These are phyloP conservation scores for Fonsecaea erecta DNA, from an alignment of 2,329 filamentous ascomycete species.

Conservation along the genomic window DNA sequence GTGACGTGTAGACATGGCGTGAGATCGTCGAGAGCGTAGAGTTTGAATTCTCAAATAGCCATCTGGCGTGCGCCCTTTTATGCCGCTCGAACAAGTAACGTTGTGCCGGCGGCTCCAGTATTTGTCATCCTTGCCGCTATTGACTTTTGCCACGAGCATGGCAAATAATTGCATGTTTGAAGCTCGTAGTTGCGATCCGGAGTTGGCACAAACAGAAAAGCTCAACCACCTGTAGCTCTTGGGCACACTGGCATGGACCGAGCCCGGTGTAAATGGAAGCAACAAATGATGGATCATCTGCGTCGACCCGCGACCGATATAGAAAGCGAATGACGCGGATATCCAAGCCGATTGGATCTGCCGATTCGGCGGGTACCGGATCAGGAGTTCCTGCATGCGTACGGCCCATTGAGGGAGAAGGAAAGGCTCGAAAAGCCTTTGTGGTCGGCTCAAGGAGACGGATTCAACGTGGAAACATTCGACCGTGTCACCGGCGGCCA, in stretches of 20 bases:
- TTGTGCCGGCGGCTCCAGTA: neutral
- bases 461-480: neutral
- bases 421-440: neutral
- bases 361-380: neutral
- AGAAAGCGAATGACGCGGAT: conserved; percentile 10
- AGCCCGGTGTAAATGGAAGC: conserved; percentile 1
- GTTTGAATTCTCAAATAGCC: neutral
- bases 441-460: neutral
- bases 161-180: neutral
- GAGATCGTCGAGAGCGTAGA: neutral
- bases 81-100: neutral
- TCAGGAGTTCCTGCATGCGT: neutral
- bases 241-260: neutral
- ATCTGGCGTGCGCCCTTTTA: neutral
- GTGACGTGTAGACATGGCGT: conserved; percentile 3
- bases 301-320: conserved; percentile 18
- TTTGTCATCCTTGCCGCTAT: neutral
- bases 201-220: neutral
- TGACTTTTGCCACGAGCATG: neutral
- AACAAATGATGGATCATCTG: neutral
- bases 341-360: neutral
- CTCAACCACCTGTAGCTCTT: neutral
- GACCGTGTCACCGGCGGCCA: conserved; percentile 27
- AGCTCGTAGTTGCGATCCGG: neutral
- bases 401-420: neutral